A percentile compares a stretch with the other conserved stretches of the same genome.
Evolutionary conservation across 768 basidiomycete genomes (phyloP).

Genomic region (Leucocoprinus sp.): DNA sequence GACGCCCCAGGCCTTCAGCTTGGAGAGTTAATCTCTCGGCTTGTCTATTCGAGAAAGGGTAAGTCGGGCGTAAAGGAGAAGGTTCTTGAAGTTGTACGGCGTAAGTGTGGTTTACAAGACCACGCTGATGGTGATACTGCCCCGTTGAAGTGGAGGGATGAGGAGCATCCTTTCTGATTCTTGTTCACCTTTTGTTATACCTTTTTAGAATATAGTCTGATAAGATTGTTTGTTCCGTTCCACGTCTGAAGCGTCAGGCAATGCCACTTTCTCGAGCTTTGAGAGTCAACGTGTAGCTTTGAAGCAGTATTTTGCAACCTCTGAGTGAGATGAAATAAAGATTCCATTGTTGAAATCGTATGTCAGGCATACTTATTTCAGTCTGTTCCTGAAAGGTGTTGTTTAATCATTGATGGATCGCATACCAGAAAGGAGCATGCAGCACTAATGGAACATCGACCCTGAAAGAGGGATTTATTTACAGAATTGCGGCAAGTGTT

Average conservation of each 20-base stretch:
- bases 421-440: background rate
- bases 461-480: conserved; percentile 3
- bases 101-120: conserved; percentile 55
- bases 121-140: conserved; percentile 52
- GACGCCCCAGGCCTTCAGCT: conserved; percentile 53
- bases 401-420: background rate
- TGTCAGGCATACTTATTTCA: background rate
- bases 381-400: conserved; percentile 7
- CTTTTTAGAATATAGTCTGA: background rate
- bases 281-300: too few species aligned
- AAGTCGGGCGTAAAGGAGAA: conserved; percentile 68
- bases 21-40: conserved; percentile 55
- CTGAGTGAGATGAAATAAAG: conserved; percentile 9
- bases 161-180: background rate
- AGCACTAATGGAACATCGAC: background rate
- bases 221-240: background rate
- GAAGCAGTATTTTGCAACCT: too few species aligned
- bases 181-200: background rate
- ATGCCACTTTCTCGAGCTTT: too few species aligned
- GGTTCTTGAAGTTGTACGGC: conserved; percentile 64
- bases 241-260: too few species aligned
- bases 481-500: background rate
- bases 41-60: conserved; percentile 36
- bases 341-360: too few species aligned
- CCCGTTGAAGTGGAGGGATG: conserved; percentile 54